phyloP scores from a whole-genome alignment of 2,329 filamentous ascomycete species.

The Colletotrichum cuscutae region DNA sequence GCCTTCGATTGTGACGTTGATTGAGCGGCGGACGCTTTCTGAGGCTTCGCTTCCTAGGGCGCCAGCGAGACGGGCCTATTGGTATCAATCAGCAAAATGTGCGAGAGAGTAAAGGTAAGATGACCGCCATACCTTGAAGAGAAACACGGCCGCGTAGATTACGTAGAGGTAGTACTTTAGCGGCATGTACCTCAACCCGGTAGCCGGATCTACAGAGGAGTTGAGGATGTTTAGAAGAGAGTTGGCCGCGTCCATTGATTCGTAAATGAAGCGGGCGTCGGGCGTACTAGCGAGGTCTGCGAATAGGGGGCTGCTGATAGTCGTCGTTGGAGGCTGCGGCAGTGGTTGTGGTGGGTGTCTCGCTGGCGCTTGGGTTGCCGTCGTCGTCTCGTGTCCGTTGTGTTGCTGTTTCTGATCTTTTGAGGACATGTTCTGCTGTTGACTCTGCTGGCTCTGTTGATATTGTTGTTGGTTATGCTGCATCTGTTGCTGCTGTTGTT shows the following conservation, averaged over 20 bases:
- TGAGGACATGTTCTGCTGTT: background rate
- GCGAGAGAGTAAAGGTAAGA: background rate
- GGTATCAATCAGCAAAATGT: background rate
- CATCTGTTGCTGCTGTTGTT: conserved; percentile 20
- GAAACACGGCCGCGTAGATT: conserved; percentile 72
- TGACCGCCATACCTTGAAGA: conserved; percentile 64
- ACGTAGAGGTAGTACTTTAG: conserved; percentile 70
- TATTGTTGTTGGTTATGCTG: background rate
- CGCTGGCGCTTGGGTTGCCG: conserved; percentile 36
- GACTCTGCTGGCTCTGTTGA: background rate
- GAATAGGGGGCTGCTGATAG: conserved; percentile 43
- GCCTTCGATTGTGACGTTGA: conserved; percentile 68
- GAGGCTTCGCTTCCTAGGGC: conserved; percentile 66
- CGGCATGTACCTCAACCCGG: conserved; percentile 71
- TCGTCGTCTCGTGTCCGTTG: conserved; percentile 42
- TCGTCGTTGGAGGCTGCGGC: background rate
- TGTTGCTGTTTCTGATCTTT: conserved; percentile 47
- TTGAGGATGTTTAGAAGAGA: conserved; percentile 69
- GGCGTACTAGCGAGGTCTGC: conserved; percentile 67
- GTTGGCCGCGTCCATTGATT: conserved; percentile 72
- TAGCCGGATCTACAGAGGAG: conserved; percentile 67
- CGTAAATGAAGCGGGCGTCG: conserved; percentile 74
- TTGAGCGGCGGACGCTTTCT: conserved; percentile 65
- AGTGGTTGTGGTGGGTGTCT: background rate
- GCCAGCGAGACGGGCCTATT: conserved; percentile 65